Percentiles rank a stretch among this genome's conserved stretches.
Conservation (phyloP, 495 filamentous ascomycete genomes). For the Talaromyces adpressus region DNA sequence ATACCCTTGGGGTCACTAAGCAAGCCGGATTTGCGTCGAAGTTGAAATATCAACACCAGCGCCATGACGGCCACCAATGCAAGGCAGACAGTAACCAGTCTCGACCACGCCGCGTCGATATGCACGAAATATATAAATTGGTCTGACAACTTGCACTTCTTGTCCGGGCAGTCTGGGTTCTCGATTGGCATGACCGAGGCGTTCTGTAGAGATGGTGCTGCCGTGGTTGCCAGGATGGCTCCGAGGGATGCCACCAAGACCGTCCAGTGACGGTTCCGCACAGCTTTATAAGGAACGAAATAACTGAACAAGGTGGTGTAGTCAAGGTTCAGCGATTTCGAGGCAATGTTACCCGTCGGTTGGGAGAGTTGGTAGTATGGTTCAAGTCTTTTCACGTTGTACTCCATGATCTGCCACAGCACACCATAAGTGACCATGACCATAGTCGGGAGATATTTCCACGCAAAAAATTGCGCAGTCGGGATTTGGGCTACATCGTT, state of each 20-base stretch:
- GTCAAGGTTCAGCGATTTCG: slow-evolving; percentile 64
- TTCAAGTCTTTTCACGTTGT: slow-evolving; percentile 67
- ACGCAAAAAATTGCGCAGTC: slow-evolving; percentile 50
- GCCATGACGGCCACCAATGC: slow-evolving; percentile 49
- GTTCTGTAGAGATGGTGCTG: slow-evolving; percentile 56
- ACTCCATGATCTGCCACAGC: slow-evolving; percentile 67
- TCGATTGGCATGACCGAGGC: slow-evolving; percentile 33
- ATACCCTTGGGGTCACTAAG: slow-evolving; percentile 64
- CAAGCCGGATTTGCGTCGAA: slow-evolving; percentile 56
- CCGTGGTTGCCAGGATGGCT: slow-evolving; percentile 54
- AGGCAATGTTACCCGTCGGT: slow-evolving; percentile 50
- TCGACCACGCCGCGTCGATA: slow-evolving; percentile 52
- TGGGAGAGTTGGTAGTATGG: slow-evolving; percentile 69
- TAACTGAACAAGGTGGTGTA: slow-evolving; percentile 60
- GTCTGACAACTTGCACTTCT: neutral
- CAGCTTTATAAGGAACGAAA: slow-evolving; percentile 52
- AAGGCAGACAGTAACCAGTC: slow-evolving; percentile 46
- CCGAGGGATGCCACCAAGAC: slow-evolving; percentile 56
- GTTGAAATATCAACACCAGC: slow-evolving; percentile 44
- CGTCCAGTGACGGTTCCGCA: slow-evolving; percentile 55
- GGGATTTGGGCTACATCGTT: slow-evolving; percentile 42
- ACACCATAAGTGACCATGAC: slow-evolving; percentile 66
- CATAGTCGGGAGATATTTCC: slow-evolving; percentile 67
- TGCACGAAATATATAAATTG: slow-evolving; percentile 28
- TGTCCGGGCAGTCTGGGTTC: slow-evolving; percentile 10